Evolutionary conservation across 1,284 basidiomycete species (phyloP), one percentile per base, ranked within the genome.

Genomic region (Malassezia equina): DNA sequence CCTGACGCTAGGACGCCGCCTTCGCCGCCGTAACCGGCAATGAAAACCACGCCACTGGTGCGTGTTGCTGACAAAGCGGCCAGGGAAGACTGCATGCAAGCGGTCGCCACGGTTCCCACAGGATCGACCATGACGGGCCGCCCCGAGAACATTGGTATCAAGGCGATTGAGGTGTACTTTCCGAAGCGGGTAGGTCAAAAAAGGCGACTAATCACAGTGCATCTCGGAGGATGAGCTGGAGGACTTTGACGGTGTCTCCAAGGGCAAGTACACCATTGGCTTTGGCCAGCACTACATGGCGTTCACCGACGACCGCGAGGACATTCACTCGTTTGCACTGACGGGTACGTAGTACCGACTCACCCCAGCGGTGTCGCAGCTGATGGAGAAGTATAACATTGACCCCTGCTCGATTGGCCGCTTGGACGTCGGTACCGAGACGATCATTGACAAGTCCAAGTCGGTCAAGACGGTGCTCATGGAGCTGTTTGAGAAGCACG

Each of bases 401-500:
- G 90, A 96, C 80, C 91, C 93, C 60, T 85, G 83, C 72, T 89
- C 87, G 54, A 93, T 99, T 75, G 93, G 93, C 58, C 90, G 93
- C 65, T 83, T 98, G 58, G 93, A 98, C 65, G 90, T 98, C 65
- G 93, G 93, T 57, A 98, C 94, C 28, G 94, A 98, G 78, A 96
- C 94, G 50, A 88, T 98, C 78, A 95, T 99, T 69, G 93, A 99
- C 83, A 98, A 98, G 80, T 93, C 90, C 60, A 99, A 99, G 79
- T 89, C 93, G 25, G 90, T 91, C 78, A 99, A 99, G 80, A 96
- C 94, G 4, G 84, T 90, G 55, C 83, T 99, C 61, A 98, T 99
- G 93, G 88, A 95, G 78, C 85, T 98, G 67, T 99, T 99, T 73
- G 84, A 84, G 42, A 81, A 81, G 53, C 82, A 85, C 32, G 93